A percentile compares a stretch with the other conserved stretches of the same genome.
Evolutionary conservation across 202 grass and related monocot genomes (phyloP).

Genomic region (Tripidium arundinaceum): DNA sequence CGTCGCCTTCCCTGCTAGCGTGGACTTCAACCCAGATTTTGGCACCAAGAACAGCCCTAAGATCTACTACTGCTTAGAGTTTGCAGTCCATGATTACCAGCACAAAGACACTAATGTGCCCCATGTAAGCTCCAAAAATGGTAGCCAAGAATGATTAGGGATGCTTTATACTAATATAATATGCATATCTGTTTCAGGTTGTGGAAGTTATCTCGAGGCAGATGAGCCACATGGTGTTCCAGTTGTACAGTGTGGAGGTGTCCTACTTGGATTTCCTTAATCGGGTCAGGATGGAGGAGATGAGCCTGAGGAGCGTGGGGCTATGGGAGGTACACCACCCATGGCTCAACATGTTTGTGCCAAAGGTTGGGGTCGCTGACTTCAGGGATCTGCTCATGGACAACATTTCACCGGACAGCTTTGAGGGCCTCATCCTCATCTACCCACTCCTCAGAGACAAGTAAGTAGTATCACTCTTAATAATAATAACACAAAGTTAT

Average conservation of each 20-base stretch:
- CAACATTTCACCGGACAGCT: slow-evolving; percentile 59
- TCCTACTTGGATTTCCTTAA: slow-evolving; percentile 98
- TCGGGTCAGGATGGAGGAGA: slow-evolving; percentile 91
- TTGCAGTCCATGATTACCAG: slow-evolving; percentile 75
- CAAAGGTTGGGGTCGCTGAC: slow-evolving; percentile 61
- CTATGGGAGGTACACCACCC: slow-evolving; percentile 97
- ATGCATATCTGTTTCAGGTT: slow-evolving; percentile 40
- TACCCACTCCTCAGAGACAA: slow-evolving; percentile 87
- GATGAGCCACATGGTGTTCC: slow-evolving; percentile 68
- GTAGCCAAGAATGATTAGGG: not conserved
- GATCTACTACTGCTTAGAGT: slow-evolving; percentile 91
- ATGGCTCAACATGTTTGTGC: slow-evolving; percentile 99
- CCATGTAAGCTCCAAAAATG: slow-evolving; percentile 36
- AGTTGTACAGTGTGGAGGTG: slow-evolving; percentile 75
- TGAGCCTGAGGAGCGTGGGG: slow-evolving; percentile 59
- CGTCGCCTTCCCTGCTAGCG: slow-evolving; percentile 71
- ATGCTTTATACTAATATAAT: slow-evolving; percentile 9
- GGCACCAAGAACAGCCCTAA: slow-evolving; percentile 52
- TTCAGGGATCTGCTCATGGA: slow-evolving; percentile 74
- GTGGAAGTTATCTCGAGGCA: slow-evolving; percentile 59
- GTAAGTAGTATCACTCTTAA: slow-evolving; percentile 55
- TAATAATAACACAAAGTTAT: not conserved
- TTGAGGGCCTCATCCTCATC: slow-evolving; percentile 85
- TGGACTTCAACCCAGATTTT: slow-evolving; percentile 63
- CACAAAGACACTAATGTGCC: slow-evolving; percentile 35